Base-by-base conservation (phyloP, 345 rosid genomes). In the Populus simonii region DNA sequence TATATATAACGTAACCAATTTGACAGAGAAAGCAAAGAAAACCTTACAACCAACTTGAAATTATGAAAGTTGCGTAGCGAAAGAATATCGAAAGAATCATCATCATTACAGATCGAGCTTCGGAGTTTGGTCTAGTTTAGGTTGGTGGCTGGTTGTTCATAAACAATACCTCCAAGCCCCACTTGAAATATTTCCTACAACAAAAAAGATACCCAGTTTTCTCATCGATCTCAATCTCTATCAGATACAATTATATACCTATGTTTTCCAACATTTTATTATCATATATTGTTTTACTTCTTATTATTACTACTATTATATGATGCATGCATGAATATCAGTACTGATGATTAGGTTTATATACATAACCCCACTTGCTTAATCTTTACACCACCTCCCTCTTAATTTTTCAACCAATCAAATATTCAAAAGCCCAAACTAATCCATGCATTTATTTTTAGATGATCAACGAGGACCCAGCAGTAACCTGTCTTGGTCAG, bases 1-100 rank as follows among this genome's bases (percentile, higher is more conserved):
- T 33, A 4, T 65, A 6, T 29, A 11, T 17, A 15, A 12, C 23
- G 18, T 25, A 31, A 17, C n/a, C 39, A 74, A 39, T 35, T 55
- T 53, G 65, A 62, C 15, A 20, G 27, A 3, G 65, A 12, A 15
- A 38, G 75, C 25, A 12, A 73, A 4, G 23, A 23, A 36, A 29
- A 38, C 43, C 12, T 31, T 68, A 76, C 62, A 67, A 80, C 78
- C 71, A 80, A 80, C 84, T 76, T 85, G 74, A 80, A 78, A 16
- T 10, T 2, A 9, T 49, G 41, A 39, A 85, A 29, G 83, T 76
- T 75, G 78, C 72, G 78, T 47, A 55, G 43, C 74, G 11, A 31
- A 31, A 31, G 33, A 31, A 33, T 31, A 45, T 11, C 9, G 74
- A 72, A 72, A 62, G 41, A 8, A 20, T 31, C 33, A 3, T 29